phyloP scores from a whole-genome alignment of 2,329 filamentous ascomycete genomes.

The Phoma sp. region DNA sequence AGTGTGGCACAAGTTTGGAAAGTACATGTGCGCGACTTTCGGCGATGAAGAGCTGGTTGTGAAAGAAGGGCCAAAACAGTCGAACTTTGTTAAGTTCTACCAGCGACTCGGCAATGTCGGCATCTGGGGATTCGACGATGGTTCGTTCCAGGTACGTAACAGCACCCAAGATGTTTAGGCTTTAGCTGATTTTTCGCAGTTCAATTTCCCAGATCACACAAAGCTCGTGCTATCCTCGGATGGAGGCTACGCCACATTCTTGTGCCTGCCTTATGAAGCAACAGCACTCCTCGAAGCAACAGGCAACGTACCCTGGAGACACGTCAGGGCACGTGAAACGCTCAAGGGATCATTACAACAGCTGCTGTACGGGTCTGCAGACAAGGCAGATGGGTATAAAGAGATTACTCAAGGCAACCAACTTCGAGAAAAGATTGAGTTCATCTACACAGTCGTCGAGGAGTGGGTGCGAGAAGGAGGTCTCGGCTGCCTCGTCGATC shows the following conservation, averaged over 20 bases:
- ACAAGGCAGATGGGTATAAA: conserved; percentile 56
- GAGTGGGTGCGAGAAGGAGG: conserved; percentile 76
- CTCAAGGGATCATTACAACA: conserved; percentile 76
- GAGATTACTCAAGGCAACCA: conserved; percentile 73
- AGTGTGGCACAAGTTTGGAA: conserved; percentile 72
- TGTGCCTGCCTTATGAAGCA: conserved; percentile 75
- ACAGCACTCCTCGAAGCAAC: conserved; percentile 68
- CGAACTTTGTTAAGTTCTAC: conserved; percentile 75
- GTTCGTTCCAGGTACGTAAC: conserved; percentile 73
- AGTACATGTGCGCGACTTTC: conserved; percentile 66
- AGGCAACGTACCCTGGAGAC: conserved; percentile 67
- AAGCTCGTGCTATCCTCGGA: conserved; percentile 79
- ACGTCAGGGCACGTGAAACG: conserved; percentile 73
- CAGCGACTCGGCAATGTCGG: conserved; percentile 81
- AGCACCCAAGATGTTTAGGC: neutral
- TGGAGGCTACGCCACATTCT: conserved; percentile 79
- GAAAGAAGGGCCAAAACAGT: conserved; percentile 52
- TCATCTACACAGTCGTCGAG: conserved; percentile 70
- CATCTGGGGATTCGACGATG: conserved; percentile 81
- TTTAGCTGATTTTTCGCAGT: conserved; percentile 54
- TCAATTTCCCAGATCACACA: conserved; percentile 89
- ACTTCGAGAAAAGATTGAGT: conserved; percentile 75
- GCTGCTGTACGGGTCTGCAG: conserved; percentile 66
- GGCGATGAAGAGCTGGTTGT: conserved; percentile 56
- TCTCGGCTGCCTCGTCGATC: conserved; percentile 59